phyloP scores from a whole-genome alignment of 306 rosid species.

The Rosa rugosa region DNA sequence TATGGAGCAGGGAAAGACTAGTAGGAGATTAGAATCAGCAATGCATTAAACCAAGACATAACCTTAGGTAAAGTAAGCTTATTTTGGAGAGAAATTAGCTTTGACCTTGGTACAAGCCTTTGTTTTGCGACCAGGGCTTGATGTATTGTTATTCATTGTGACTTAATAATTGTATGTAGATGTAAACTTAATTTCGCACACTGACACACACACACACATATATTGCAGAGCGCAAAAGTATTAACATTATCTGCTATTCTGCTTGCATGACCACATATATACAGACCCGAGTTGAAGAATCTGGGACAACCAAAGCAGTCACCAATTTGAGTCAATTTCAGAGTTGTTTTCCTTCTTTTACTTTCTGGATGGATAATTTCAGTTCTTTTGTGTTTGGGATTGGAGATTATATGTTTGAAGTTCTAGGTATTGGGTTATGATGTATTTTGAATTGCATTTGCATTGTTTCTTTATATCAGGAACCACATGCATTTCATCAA shows the following conservation, averaged over 20 bases:
- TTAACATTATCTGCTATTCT: not conserved
- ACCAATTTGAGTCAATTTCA: not conserved
- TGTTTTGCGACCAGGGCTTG: not conserved
- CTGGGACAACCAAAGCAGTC: constrained; percentile 2
- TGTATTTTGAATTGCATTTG: not conserved
- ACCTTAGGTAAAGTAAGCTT: not conserved
- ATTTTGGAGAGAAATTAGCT: not conserved
- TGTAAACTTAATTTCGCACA: not conserved
- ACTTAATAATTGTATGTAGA: not conserved
- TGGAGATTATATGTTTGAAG: not conserved
- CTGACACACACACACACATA: not conserved
- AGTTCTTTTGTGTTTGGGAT: not conserved
- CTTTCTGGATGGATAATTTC: not conserved
- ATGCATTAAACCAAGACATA: not conserved
- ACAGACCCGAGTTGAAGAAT: not conserved
- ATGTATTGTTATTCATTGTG: not conserved
- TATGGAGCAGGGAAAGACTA: not conserved
- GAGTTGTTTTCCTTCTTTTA: not conserved
- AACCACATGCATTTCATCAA: not conserved
- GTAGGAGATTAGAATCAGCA: not conserved
- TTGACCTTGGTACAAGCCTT: constrained; percentile 1
- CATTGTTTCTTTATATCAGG: not conserved
- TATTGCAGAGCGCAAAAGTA: not conserved
- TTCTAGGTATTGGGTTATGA: not conserved
- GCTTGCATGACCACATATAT: not conserved